Evolutionary conservation across 768 basidiomycete species (phyloP).

Genomic region (Amanita rimosa): DNA sequence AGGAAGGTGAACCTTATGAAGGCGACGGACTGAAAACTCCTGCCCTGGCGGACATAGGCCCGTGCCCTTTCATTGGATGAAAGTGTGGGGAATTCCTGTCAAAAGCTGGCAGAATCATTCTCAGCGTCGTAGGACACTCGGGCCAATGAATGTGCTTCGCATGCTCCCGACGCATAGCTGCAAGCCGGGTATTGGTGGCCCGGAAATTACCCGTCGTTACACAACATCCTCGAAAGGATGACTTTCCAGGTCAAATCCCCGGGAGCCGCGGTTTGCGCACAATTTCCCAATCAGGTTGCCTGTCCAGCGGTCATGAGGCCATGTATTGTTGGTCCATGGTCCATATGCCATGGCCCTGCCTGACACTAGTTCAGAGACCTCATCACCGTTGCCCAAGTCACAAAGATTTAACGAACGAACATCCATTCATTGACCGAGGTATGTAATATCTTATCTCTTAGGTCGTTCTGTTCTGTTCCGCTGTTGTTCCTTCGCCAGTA

Average conservation of each 20-base stretch:
- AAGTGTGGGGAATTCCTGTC: neutral
- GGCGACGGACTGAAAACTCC: neutral
- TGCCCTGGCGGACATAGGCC: neutral
- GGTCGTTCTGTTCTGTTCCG: slow-evolving; percentile 5
- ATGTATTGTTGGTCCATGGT: no score
- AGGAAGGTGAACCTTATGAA: neutral
- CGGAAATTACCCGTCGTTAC: neutral
- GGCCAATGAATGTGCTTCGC: neutral
- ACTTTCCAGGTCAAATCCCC: neutral
- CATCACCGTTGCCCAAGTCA: no score
- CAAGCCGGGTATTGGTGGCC: neutral
- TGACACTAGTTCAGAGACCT: neutral
- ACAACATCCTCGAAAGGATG: neutral
- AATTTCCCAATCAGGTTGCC: slow-evolving; percentile 1
- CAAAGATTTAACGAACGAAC: no score
- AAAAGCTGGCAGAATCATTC: no score
- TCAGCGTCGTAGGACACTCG: neutral
- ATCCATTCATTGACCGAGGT: neutral
- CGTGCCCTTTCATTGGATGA: no score
- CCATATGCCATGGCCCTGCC: neutral
- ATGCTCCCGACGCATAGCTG: neutral
- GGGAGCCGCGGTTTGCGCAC: neutral
- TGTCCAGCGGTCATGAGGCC: neutral
- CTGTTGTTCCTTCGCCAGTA: slow-evolving; percentile 17
- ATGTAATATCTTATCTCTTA: slow-evolving; percentile 13